phyloP scores from a whole-genome alignment of 1,284 basidiomycete genomes.

The Tremellales sp. region DNA sequence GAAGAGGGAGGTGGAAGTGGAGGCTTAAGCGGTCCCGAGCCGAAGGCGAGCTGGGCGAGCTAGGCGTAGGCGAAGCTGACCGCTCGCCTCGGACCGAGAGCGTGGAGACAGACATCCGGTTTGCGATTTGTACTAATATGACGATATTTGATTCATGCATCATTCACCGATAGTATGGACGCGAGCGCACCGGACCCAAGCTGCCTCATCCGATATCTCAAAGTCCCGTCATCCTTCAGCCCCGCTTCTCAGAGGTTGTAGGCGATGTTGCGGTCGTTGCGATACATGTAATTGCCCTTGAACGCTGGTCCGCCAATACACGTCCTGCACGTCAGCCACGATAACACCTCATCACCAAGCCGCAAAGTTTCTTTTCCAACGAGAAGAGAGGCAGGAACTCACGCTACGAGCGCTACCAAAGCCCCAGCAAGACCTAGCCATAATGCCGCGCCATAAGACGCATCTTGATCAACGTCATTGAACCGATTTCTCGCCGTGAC shows the following conservation, averaged over 20 bases:
- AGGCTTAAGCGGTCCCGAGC: slow-evolving; percentile 20
- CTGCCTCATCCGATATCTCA: too few species aligned
- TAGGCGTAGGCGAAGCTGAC: too few species aligned
- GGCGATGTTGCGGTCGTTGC: slow-evolving; percentile 15
- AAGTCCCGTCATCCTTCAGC: too few species aligned
- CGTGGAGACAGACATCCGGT: too few species aligned
- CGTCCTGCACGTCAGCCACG: neutral
- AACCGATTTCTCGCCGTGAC: slow-evolving; percentile 20
- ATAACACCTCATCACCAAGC: too few species aligned
- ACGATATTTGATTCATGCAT: too few species aligned
- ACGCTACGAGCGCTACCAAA: slow-evolving; percentile 21
- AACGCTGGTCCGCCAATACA: slow-evolving; percentile 17
- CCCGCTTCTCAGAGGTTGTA: slow-evolving; percentile 15
- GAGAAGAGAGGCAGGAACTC: too few species aligned
- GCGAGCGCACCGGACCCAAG: too few species aligned
- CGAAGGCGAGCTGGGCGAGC: too few species aligned
- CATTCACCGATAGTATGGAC: too few species aligned
- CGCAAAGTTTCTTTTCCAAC: too few species aligned
- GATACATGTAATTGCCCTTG: slow-evolving; percentile 23
- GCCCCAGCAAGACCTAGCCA: slow-evolving; percentile 25
- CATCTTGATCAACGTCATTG: slow-evolving; percentile 7
- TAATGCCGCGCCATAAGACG: slow-evolving; percentile 23
- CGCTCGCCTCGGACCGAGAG: too few species aligned
- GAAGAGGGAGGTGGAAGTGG: slow-evolving; percentile 46
- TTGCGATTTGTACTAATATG: neutral